phyloP scores from a whole-genome alignment of 164 flowering plant species.

The Paratinospora sagittata region DNA sequence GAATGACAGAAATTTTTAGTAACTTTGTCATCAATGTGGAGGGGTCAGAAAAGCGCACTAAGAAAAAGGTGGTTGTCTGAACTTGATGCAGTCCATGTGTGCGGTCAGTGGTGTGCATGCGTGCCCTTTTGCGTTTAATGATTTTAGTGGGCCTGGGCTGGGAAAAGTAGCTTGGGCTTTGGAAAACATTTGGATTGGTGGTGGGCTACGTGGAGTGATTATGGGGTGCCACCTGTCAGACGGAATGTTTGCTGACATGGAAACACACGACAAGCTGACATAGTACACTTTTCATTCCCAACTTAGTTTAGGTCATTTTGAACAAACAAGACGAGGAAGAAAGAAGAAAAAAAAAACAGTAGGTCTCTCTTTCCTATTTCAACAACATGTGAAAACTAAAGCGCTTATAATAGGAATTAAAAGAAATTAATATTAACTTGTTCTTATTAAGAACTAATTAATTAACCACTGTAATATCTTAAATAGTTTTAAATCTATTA shows the following conservation, averaged over 20 bases:
- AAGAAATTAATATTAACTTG: too few species aligned
- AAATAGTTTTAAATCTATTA: too few species aligned
- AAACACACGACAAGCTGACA: background rate
- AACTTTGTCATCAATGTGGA: background rate
- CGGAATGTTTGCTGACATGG: background rate
- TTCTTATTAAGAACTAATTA: too few species aligned
- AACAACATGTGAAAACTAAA: too few species aligned
- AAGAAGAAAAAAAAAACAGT: too few species aligned
- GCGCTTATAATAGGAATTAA: too few species aligned
- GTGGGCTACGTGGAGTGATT: background rate
- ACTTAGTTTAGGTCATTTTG: too few species aligned
- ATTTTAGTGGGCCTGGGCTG: background rate
- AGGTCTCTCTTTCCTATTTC: too few species aligned
- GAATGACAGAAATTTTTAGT: background rate
- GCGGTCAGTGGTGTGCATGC: background rate
- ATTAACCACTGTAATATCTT: too few species aligned
- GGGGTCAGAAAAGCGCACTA: background rate
- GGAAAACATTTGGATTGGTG: background rate
- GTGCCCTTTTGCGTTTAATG: background rate
- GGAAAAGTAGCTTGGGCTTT: background rate
- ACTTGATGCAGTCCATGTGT: background rate
- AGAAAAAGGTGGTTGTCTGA: background rate
- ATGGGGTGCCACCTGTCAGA: background rate
- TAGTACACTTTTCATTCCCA: background rate
- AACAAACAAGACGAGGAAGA: too few species aligned